phyloP scores from a whole-genome alignment of 2,329 filamentous ascomycete genomes.

The Pestalotiopsis sp. region DNA sequence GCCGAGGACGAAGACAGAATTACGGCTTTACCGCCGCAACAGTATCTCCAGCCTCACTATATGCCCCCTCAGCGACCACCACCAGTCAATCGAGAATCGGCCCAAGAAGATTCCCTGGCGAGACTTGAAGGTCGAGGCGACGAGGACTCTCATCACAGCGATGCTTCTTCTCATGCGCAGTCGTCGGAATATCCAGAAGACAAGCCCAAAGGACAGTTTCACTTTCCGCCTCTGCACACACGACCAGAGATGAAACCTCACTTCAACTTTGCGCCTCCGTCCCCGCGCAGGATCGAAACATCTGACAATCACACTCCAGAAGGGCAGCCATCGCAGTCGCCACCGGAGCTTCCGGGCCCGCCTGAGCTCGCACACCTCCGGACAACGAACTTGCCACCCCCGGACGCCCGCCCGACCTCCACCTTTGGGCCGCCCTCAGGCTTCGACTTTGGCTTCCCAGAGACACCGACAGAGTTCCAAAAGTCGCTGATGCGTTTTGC shows the following conservation, averaged over 20 bases:
- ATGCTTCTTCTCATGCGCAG: slow-evolving; percentile 15
- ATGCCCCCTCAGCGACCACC: slow-evolving; percentile 35
- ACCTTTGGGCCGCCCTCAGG: slow-evolving; percentile 60
- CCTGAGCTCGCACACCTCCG: slow-evolving; percentile 60
- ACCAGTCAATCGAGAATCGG: slow-evolving; percentile 29
- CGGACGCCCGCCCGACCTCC: slow-evolving; percentile 47
- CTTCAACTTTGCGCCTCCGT: slow-evolving; percentile 59
- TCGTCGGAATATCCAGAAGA: slow-evolving; percentile 31
- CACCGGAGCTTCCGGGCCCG: slow-evolving; percentile 28
- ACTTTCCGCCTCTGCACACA: slow-evolving; percentile 55
- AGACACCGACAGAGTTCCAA: slow-evolving; percentile 83
- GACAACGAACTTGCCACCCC: slow-evolving; percentile 39
- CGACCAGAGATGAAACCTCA: slow-evolving; percentile 50
- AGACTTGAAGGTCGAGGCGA: slow-evolving; percentile 48
- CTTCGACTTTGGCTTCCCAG: slow-evolving; percentile 81
- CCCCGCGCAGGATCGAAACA: slow-evolving; percentile 35
- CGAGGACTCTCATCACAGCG: slow-evolving; percentile 41
- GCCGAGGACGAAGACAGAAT: slow-evolving; percentile 83
- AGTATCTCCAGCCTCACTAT: slow-evolving; percentile 59
- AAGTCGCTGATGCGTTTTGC: slow-evolving; percentile 90
- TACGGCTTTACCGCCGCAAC: slow-evolving; percentile 73
- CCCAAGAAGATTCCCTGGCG: slow-evolving; percentile 47
- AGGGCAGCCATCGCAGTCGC: slow-evolving; percentile 17
- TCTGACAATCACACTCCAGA: slow-evolving; percentile 25
- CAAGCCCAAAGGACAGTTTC: slow-evolving; percentile 47